A percentile compares a stretch with the other conserved stretches of the same genome.
Evolutionary conservation across 768 basidiomycete genomes (phyloP).

Genomic region (Suillus subalutaceus): DNA sequence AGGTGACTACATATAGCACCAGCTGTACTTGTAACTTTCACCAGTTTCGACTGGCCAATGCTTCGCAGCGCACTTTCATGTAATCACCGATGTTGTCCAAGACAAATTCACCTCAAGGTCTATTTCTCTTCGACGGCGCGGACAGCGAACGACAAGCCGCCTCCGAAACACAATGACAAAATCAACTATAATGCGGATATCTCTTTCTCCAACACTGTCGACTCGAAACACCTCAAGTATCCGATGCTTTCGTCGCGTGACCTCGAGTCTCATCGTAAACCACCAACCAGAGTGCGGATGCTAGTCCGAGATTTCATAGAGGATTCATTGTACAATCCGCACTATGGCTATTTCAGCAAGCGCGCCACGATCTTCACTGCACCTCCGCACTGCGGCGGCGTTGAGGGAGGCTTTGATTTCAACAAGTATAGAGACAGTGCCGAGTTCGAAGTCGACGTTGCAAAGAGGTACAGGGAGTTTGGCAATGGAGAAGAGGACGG

Average conservation of each 20-base stretch:
- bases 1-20: neutral
- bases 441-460: slow-evolving; percentile 85
- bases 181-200: slow-evolving; percentile 78
- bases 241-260: slow-evolving; percentile 72
- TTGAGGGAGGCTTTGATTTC: slow-evolving; percentile 66
- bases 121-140: slow-evolving; percentile 26
- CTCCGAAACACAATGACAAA: slow-evolving; percentile 46
- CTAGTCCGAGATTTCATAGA: slow-evolving; percentile 96
- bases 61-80: slow-evolving; percentile 23
- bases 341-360: slow-evolving; percentile 97
- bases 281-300: slow-evolving; percentile 88
- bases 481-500: slow-evolving; percentile 63
- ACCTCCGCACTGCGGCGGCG: slow-evolving; percentile 44
- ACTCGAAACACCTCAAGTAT: slow-evolving; percentile 50
- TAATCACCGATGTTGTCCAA: slow-evolving; percentile 23
- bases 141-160: slow-evolving; percentile 18
- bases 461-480: slow-evolving; percentile 72
- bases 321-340: slow-evolving; percentile 93
- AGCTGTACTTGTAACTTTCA: neutral
- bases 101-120: slow-evolving; percentile 24
- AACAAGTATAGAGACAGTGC: slow-evolving; percentile 59
- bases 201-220: slow-evolving; percentile 51
- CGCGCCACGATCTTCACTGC: slow-evolving; percentile 88
- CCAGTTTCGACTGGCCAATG: slow-evolving; percentile 17
- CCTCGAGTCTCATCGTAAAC: slow-evolving; percentile 47